Conservation (phyloP, 2,329 filamentous ascomycete genomes). For the Thelonectria rubi region DNA sequence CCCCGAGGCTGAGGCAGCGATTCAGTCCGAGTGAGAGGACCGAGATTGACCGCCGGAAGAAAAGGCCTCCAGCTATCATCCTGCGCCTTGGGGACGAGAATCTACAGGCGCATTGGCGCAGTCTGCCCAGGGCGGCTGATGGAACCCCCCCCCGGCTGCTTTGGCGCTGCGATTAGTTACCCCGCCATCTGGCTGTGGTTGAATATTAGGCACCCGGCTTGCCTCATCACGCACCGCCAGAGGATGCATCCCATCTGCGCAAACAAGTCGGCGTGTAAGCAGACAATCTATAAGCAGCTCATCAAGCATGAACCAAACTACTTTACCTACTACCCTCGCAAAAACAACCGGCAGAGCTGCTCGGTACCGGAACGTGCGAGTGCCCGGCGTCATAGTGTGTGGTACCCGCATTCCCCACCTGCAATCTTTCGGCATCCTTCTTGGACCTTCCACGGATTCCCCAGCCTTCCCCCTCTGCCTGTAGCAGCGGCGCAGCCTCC, state of each 20-base stretch:
- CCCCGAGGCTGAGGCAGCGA: background rate
- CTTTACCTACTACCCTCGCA: too few species aligned
- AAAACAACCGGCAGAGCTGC: too few species aligned
- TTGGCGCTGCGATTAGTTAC: background rate
- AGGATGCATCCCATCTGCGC: background rate
- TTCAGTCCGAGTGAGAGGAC: background rate
- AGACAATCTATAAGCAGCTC: too few species aligned
- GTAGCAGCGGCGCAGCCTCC: conserved; percentile 3
- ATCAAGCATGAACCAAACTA: background rate
- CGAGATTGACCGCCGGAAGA: too few species aligned
- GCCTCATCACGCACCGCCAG: too few species aligned
- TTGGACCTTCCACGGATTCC: conserved; percentile 51
- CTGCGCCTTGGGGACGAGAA: too few species aligned
- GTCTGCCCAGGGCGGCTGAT: background rate
- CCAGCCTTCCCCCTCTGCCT: conserved; percentile 33
- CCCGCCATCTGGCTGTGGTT: background rate
- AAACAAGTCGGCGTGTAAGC: background rate
- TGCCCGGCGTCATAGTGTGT: conserved; percentile 16
- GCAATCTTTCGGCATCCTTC: conserved; percentile 52
- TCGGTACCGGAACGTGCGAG: conserved; percentile 7
- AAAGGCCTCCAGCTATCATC: too few species aligned
- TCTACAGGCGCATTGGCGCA: background rate
- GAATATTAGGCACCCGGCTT: background rate
- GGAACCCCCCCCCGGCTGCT: background rate
- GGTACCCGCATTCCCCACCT: conserved; percentile 18